Evolutionary conservation across 345 rosid genomes (phyloP).

Genomic region (Linum trigynum): DNA sequence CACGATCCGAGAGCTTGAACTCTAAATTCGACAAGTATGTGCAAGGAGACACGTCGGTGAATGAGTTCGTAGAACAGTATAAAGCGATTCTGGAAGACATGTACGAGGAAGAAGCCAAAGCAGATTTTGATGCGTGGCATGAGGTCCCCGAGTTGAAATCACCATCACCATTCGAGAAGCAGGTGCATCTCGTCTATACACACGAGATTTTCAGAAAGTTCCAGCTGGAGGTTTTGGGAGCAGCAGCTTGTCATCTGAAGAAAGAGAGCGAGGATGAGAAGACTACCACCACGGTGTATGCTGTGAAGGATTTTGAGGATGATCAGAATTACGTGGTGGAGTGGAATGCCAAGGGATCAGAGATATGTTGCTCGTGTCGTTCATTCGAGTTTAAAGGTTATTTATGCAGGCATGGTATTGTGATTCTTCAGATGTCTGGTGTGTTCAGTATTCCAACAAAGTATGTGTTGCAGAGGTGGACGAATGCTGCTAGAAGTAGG

Average conservation of each 20-base stretch:
- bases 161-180: conserved; percentile 91
- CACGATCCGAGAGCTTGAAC: conserved; percentile 59
- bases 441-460: conserved; percentile 69
- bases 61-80: conserved; percentile 63
- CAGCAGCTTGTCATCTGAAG: conserved; percentile 94
- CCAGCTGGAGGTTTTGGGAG: conserved; percentile 84
- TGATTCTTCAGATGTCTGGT: conserved; percentile 92
- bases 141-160: conserved; percentile 83
- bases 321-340: conserved; percentile 61
- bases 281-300: conserved; percentile 26
- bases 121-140: conserved; percentile 95
- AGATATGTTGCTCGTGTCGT: conserved; percentile 70
- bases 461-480: conserved; percentile 84
- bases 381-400: conserved; percentile 85
- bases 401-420: conserved; percentile 77
- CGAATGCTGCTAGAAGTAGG: conserved; percentile 76
- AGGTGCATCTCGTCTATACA: conserved; percentile 67
- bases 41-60: conserved; percentile 50
- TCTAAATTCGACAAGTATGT: conserved; percentile 68
- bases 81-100: conserved; percentile 59
- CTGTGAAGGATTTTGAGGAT: conserved; percentile 77
- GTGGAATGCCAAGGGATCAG: conserved; percentile 50
- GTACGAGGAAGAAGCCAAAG: conserved; percentile 92
- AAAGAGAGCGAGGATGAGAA: conserved; percentile 51
- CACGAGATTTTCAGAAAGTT: conserved; percentile 76